Percentiles rank a stretch among this genome's conserved stretches.
Evolutionary conservation across 352 stramenopile genomes (phyloP).

Genomic region (Pythium aphanidermatum): DNA sequence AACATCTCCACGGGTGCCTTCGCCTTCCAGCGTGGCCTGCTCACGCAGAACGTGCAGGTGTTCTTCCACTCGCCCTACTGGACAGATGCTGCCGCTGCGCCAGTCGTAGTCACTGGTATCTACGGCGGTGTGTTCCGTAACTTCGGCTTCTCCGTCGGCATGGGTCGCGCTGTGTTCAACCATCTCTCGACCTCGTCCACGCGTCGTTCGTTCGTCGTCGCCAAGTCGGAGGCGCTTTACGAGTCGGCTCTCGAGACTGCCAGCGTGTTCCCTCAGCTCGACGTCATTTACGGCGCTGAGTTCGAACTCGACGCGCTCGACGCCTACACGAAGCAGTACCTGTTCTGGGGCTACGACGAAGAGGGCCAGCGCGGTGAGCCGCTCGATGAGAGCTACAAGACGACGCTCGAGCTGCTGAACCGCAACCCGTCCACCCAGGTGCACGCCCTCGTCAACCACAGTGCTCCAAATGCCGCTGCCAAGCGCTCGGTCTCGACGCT

Average conservation of each 20-base stretch:
- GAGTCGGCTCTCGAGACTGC: conserved; percentile 39
- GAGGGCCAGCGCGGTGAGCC: conserved; percentile 28
- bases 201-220: conserved; percentile 71
- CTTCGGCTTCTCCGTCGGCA: conserved; percentile 56
- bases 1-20: conserved; percentile 57
- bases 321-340: conserved; percentile 80
- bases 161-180: conserved; percentile 59
- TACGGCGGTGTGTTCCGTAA: conserved; percentile 65
- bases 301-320: conserved; percentile 36
- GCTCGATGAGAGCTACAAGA: conserved; percentile 28
- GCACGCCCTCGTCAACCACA: conserved; percentile 54
- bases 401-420: conserved; percentile 46
- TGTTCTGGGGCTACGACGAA: conserved; percentile 86
- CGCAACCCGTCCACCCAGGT: conserved; percentile 63
- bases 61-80: conserved; percentile 63
- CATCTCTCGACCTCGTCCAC: conserved; percentile 34
- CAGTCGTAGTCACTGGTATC: conserved; percentile 51
- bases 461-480: conserved; percentile 17
- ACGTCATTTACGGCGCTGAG: conserved; percentile 46
- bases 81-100: conserved; percentile 14
- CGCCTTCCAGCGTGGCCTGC: conserved; percentile 54
- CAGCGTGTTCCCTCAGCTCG: conserved; percentile 40
- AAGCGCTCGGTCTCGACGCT: conserved; percentile 38
- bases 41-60: conserved; percentile 67
- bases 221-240: conserved; percentile 68